Evolutionary conservation across 345 rosid species (phyloP).

Genomic region (Euphorbia pulcherrima): DNA sequence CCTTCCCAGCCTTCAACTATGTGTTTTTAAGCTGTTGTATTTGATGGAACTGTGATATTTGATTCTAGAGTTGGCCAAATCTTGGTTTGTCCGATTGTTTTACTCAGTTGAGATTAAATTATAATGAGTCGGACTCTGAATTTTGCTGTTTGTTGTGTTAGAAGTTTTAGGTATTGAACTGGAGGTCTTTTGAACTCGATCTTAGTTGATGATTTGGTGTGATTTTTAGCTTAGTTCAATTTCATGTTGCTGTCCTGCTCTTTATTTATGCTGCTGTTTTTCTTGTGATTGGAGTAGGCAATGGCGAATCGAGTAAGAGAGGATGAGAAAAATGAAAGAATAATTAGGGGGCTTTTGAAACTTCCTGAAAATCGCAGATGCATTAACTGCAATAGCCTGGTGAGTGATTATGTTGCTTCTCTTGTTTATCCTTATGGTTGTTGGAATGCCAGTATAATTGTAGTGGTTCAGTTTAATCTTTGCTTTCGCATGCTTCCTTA

Average conservation of each 20-base stretch:
- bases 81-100: not conserved
- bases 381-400: constrained; percentile 91
- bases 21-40: not conserved
- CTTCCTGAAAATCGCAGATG: constrained; percentile 80
- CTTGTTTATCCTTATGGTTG: constrained; percentile 5
- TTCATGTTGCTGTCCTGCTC: not conserved
- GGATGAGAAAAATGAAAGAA: constrained; percentile 78
- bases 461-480: not conserved
- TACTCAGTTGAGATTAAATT: not conserved
- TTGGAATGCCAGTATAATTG: not conserved
- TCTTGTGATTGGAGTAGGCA: not conserved
- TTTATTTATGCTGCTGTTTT: not conserved
- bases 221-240: not conserved
- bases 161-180: not conserved
- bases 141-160: not conserved
- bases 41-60: not conserved
- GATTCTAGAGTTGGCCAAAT: not conserved
- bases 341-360: constrained; percentile 83
- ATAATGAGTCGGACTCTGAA: not conserved
- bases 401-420: constrained; percentile 26
- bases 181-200: not conserved
- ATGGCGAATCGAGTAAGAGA: constrained; percentile 79
- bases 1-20: not conserved
- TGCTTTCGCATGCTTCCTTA: not conserved
- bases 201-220: constrained; percentile 1